Base-by-base conservation (phyloP, 2,329 filamentous ascomycete genomes). In the Magnaporthiopsis incrustans region DNA sequence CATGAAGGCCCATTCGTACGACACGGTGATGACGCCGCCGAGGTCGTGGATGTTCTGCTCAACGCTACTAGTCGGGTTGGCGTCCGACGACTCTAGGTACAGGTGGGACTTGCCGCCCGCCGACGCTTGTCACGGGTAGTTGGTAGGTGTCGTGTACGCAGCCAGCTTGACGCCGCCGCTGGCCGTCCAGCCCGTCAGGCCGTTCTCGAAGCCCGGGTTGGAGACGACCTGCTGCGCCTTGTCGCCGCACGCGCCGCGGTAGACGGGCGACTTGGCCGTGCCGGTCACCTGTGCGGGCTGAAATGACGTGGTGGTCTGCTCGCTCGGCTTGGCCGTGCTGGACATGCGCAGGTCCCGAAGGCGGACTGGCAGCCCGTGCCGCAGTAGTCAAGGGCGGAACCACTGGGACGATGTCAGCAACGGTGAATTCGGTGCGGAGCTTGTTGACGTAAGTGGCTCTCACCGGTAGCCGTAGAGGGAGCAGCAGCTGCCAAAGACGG, bases 401-500 rank as follows among this genome's bases (percentile, higher is more conserved):
- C 33, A 35, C 33, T 59, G 26, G 15, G 18, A 3, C 6, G 32
- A 3, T 59, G 32, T 33, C 7, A 25, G 35, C 26, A 50, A 14
- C 59, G n/a, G n/a, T 27, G 26, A 6, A 8, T 8, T 18, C 11
- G 3, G 38, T 1, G 38, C 14, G 38, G 38, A 44, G 38, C 15
- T 44, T 26, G 25, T 35, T 60, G 30, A 6, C 2, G 7, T 33
- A 12, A 10, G 11, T 22, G 38, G 22, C 10, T 8, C 33, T 60
- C 57, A 32, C 38, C 66, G 66, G 61, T 61, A 67, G 18, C 64
- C 64, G 18, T 67, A 62, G n/a, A 64, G 61, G 12, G 63, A 66
- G 50, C 65, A 66, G 62, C 66, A 66, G 35, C 62, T 57, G 22
- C 66, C 66, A 25, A 60, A 67, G 14, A 58, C 64, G 53, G 66